Percentiles rank a stretch among this genome's conserved stretches.
Conservation (phyloP, 352 stramenopile genomes). For the Phytophthora tubulina region DNA sequence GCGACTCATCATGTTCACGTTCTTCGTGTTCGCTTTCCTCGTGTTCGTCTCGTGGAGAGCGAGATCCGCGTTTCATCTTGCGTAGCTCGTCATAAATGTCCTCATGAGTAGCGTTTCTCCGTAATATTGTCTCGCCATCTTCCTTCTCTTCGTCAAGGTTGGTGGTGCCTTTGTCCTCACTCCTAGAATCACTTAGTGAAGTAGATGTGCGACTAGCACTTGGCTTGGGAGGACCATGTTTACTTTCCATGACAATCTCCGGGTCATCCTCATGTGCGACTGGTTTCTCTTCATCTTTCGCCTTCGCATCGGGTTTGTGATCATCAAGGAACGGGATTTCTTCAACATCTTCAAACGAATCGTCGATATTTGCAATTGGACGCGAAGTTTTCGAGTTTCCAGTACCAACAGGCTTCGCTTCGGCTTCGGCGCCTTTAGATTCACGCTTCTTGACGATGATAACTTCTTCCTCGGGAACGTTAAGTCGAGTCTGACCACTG, state of each 20-base stretch:
- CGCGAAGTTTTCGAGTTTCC: slow-evolving; percentile 28
- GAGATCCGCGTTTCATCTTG: slow-evolving; percentile 55
- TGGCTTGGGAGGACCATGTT: slow-evolving; percentile 45
- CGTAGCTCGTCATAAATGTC: slow-evolving; percentile 71
- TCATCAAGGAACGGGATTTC: slow-evolving; percentile 85
- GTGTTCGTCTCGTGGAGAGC: slow-evolving; percentile 38
- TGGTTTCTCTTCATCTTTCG: slow-evolving; percentile 31
- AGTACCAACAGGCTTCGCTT: slow-evolving; percentile 23
- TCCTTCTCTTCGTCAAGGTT: slow-evolving; percentile 40
- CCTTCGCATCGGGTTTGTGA: slow-evolving; percentile 54
- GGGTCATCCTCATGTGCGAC: slow-evolving; percentile 55
- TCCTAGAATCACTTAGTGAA: slow-evolving; percentile 25
- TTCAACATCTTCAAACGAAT: slow-evolving; percentile 83
- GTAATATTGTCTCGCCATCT: slow-evolving; percentile 28
- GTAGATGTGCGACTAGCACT: slow-evolving; percentile 6
- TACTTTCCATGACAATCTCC: slow-evolving; percentile 70
- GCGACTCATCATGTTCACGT: slow-evolving; percentile 22
- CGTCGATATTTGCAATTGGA: slow-evolving; percentile 47
- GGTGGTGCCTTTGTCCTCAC: slow-evolving; percentile 31
- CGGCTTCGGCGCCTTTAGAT: slow-evolving; percentile 41
- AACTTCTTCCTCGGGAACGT: slow-evolving; percentile 75
- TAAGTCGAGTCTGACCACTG: slow-evolving; percentile 56
- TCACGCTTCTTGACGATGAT: slow-evolving; percentile 77
- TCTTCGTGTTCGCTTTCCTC: slow-evolving; percentile 13
- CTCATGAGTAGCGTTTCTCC: slow-evolving; percentile 45